phyloP scores from a whole-genome alignment of 2,329 filamentous ascomycete species.

The Talaromyces sp. region DNA sequence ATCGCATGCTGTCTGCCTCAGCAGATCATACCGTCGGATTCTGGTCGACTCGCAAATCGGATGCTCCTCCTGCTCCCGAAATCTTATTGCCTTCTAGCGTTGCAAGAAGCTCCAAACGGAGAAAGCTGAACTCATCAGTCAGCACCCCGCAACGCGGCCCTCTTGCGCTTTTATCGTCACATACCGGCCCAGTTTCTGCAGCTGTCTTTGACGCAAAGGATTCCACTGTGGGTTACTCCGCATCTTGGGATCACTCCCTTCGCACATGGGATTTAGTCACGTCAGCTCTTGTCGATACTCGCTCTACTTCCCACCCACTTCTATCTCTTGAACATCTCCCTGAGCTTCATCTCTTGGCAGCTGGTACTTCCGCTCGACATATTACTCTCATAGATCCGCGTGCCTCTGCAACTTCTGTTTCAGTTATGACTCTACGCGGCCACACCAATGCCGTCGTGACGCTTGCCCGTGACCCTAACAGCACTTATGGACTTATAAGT shows the following conservation, averaged over 20 bases:
- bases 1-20: constrained; percentile 79
- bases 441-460: constrained; percentile 71
- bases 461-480: constrained; percentile 60
- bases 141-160: constrained; percentile 69
- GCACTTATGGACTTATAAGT: constrained; percentile 78
- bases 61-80: constrained; percentile 69
- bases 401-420: constrained; percentile 68
- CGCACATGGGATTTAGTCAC: constrained; percentile 90
- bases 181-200: constrained; percentile 71
- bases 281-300: constrained; percentile 69
- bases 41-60: constrained; percentile 77
- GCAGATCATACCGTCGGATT: constrained; percentile 80
- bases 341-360: constrained; percentile 60
- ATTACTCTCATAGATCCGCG: constrained; percentile 92
- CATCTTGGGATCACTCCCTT: constrained; percentile 85
- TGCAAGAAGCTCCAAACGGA: constrained; percentile 65
- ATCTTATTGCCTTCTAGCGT: constrained; percentile 65
- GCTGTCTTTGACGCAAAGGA: constrained; percentile 83
- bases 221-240: constrained; percentile 83
- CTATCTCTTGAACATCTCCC: constrained; percentile 73
- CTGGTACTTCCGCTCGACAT: constrained; percentile 79
- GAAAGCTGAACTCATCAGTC: constrained; percentile 64
- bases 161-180: constrained; percentile 66
- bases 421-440: constrained; percentile 85
- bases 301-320: constrained; percentile 79